Percentiles rank a stretch among this genome's conserved stretches.
phyloP scores from a whole-genome alignment of 2,329 filamentous ascomycete genomes.

The Xylaria sp. region DNA sequence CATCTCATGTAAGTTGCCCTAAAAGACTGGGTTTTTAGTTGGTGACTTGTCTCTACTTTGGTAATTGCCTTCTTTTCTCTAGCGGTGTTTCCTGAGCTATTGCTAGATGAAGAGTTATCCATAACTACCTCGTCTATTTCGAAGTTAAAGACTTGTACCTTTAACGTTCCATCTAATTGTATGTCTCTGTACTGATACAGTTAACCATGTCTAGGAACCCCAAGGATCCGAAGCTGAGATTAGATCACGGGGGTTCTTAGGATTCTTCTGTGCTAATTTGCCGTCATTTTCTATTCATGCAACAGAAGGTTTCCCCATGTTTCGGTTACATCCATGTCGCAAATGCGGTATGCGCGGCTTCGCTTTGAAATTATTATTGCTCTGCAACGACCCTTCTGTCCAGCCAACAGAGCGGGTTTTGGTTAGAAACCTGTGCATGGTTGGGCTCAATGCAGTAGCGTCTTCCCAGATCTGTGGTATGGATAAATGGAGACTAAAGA shows the following conservation, averaged over 20 bases:
- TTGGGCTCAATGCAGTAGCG: constrained; percentile 27
- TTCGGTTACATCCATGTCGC: background rate
- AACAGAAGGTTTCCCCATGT: constrained; percentile 6
- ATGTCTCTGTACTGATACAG: background rate
- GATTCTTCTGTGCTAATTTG: background rate
- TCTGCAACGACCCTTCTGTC: background rate
- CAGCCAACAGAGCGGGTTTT: background rate
- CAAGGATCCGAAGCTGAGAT: background rate
- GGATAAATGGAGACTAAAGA: constrained; percentile 16
- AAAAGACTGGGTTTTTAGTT: background rate
- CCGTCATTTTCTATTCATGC: constrained; percentile 4
- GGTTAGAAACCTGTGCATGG: constrained; percentile 11
- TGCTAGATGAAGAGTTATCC: background rate
- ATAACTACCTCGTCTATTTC: background rate
- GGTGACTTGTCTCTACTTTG: background rate
- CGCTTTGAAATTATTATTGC: constrained; percentile 2
- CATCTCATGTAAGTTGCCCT: background rate
- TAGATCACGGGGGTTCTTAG: background rate
- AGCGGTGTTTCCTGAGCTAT: background rate
- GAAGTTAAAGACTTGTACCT: background rate
- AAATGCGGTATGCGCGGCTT: background rate
- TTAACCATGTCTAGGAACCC: background rate
- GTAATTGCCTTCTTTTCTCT: background rate
- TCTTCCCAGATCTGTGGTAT: constrained; percentile 32
- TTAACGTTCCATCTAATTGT: background rate